Conservation (phyloP, 1,284 basidiomycete genomes). For the Bondarzewia mesenterica region DNA sequence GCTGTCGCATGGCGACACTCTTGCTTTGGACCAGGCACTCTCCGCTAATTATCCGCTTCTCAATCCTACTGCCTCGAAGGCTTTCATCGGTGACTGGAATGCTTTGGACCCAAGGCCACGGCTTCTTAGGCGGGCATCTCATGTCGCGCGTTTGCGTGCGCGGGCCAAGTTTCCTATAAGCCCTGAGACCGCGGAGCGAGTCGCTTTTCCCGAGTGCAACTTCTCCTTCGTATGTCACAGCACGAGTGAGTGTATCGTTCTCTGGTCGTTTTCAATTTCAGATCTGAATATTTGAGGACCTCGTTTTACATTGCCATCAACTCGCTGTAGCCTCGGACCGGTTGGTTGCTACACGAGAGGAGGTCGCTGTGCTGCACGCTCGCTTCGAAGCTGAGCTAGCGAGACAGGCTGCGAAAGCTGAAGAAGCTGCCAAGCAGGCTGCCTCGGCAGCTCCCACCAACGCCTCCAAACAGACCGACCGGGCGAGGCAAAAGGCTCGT, state of each 20-base stretch:
- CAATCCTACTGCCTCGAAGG: slow-evolving; percentile 5
- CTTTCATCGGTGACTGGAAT: not conserved
- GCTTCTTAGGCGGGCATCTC: slow-evolving; percentile 30
- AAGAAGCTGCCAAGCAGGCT: slow-evolving; percentile 41
- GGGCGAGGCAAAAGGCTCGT: slow-evolving; percentile 28
- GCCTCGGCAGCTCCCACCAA: slow-evolving; percentile 22
- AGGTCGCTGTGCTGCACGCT: slow-evolving; percentile 52
- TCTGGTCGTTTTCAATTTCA: slow-evolving; percentile 4
- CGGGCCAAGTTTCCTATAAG: too few species aligned
- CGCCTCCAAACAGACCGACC: slow-evolving; percentile 31
- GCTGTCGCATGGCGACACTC: slow-evolving; percentile 51
- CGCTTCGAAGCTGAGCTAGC: slow-evolving; percentile 67
- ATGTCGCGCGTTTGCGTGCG: slow-evolving; percentile 30
- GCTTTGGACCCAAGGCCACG: slow-evolving; percentile 17
- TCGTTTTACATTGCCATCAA: not conserved
- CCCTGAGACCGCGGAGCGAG: not conserved
- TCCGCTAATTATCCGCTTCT: slow-evolving; percentile 50
- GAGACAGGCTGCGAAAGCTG: slow-evolving; percentile 54
- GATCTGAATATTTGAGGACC: slow-evolving; percentile 1
- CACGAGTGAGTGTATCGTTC: slow-evolving; percentile 53
- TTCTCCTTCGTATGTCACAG: slow-evolving; percentile 57
- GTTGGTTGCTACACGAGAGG: slow-evolving; percentile 54
- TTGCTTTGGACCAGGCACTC: slow-evolving; percentile 68
- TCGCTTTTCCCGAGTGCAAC: slow-evolving; percentile 32
- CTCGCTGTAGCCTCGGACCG: slow-evolving; percentile 54